Evolutionary conservation across 1,284 basidiomycete species (phyloP).

Genomic region (Cutaneotrichosporon sp.): DNA sequence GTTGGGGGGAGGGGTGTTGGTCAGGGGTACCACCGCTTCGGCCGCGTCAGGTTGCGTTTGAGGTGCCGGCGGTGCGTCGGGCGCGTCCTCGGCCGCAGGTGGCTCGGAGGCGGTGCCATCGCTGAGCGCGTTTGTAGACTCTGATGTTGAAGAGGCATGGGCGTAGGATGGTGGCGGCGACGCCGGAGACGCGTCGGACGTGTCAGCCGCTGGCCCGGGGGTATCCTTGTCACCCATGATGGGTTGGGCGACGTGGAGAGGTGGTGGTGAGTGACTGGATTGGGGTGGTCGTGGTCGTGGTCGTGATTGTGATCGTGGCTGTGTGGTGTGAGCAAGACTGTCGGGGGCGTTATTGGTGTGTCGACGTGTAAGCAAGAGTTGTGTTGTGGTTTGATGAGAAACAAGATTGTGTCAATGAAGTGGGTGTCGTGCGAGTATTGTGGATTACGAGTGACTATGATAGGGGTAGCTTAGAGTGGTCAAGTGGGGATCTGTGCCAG

Average conservation of each 20-base stretch:
- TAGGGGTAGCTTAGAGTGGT: no score
- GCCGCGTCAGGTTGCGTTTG: not conserved
- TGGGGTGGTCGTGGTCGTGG: not conserved
- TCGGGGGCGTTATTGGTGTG: not conserved
- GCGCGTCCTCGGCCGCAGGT: not conserved
- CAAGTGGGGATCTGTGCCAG: no score
- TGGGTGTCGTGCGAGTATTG: no score
- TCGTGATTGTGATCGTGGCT: not conserved
- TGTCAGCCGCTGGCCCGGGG: not conserved
- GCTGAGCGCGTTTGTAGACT: not conserved
- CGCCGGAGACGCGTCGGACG: not conserved
- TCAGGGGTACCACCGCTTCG: slow-evolving; percentile 3
- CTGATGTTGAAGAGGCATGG: not conserved
- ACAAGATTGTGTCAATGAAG: no score
- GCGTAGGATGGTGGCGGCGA: not conserved
- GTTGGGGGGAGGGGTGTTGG: not conserved
- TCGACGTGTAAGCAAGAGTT: not conserved
- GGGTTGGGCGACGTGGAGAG: slow-evolving; percentile 8
- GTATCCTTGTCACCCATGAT: slow-evolving; percentile 17
- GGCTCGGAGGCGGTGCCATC: not conserved
- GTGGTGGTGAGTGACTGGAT: not conserved
- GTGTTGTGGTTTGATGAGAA: not conserved
- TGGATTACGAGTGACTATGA: no score
- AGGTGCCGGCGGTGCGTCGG: not conserved
- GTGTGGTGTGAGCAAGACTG: not conserved